These are phyloP conservation scores for Cichorium intybus DNA, from an alignment of 140 eudicot genomes.

Conservation along the genomic window DNA sequence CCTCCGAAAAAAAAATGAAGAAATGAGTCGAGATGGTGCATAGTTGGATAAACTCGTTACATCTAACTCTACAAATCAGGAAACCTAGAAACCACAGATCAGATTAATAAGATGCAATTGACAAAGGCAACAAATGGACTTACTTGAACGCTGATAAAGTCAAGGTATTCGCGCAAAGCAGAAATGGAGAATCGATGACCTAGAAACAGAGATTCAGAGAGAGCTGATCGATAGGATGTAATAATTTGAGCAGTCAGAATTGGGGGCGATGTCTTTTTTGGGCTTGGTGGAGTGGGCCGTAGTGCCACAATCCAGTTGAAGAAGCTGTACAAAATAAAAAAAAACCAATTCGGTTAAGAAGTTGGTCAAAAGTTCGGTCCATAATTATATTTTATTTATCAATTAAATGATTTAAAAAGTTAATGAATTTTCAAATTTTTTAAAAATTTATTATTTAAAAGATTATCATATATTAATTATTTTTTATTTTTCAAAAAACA, in stretches of 20 bases:
- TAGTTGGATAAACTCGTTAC: not conserved
- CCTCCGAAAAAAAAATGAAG: not conserved
- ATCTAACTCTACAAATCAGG: not conserved
- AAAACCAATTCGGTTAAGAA: too few relatives aligned
- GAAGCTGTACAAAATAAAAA: too few relatives aligned
- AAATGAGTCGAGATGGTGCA: not conserved
- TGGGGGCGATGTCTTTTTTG: constrained; percentile 20
- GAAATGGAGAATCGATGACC: constrained; percentile 21
- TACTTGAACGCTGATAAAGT: constrained; percentile 23
- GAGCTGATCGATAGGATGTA: not conserved
- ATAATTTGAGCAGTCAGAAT: not conserved
- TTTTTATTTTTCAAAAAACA: too few relatives aligned
- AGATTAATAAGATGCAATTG: not conserved
- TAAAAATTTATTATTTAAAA: too few relatives aligned
- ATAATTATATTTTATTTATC: too few relatives aligned
- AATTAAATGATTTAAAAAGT: too few relatives aligned
- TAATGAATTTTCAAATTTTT: too few relatives aligned
- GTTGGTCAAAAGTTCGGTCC: too few relatives aligned
- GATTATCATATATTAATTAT: too few relatives aligned
- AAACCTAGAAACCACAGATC: not conserved
- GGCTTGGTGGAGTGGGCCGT: constrained; percentile 17
- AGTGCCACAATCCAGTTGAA: not conserved
- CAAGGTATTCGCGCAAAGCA: not conserved
- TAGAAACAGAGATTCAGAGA: constrained; percentile 9
- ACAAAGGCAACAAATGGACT: not conserved